Percentiles rank a stretch among this genome's conserved stretches.
phyloP scores from a whole-genome alignment of 371 early-diverging fungal species.

The Mucor indicus region DNA sequence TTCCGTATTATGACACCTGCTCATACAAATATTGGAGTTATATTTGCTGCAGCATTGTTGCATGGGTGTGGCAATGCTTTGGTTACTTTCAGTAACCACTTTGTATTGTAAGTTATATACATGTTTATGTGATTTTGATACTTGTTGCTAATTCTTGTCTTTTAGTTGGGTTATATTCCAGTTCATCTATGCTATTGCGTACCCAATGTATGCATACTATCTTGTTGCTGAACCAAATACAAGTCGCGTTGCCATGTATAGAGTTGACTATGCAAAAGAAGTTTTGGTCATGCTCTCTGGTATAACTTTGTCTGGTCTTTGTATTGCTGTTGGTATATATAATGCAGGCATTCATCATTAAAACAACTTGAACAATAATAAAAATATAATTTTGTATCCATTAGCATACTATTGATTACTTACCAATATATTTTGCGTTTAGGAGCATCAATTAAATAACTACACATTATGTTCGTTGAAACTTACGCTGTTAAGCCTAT shows the following conservation, averaged over 20 bases:
- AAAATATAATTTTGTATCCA: too few species aligned
- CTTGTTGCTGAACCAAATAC: constrained; percentile 18
- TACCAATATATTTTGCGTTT: too few species aligned
- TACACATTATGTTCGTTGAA: too few species aligned
- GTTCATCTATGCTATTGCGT: constrained; percentile 24
- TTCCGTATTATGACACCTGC: constrained; percentile 4
- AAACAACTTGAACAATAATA: too few species aligned
- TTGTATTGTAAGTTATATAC: constrained; percentile 12
- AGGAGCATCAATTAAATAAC: too few species aligned
- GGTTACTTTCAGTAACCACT: constrained; percentile 18
- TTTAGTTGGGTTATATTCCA: constrained; percentile 30
- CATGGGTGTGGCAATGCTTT: constrained; percentile 27
- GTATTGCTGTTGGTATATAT: constrained; percentile 11
- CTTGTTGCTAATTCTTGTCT: constrained; percentile 1
- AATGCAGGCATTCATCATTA: constrained; percentile 6
- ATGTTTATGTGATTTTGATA: not conserved
- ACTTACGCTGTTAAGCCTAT: too few species aligned
- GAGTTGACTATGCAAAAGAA: constrained; percentile 15
- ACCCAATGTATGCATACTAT: constrained; percentile 31
- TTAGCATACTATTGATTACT: too few species aligned
- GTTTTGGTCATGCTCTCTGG: constrained; percentile 3
- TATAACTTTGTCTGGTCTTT: constrained; percentile 2
- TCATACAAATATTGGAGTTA: constrained; percentile 14
- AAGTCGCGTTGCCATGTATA: constrained; percentile 17
- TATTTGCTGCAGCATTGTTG: constrained; percentile 17